phyloP scores from a whole-genome alignment of 2,329 filamentous ascomycete species.

The Neofusicoccum ribis region DNA sequence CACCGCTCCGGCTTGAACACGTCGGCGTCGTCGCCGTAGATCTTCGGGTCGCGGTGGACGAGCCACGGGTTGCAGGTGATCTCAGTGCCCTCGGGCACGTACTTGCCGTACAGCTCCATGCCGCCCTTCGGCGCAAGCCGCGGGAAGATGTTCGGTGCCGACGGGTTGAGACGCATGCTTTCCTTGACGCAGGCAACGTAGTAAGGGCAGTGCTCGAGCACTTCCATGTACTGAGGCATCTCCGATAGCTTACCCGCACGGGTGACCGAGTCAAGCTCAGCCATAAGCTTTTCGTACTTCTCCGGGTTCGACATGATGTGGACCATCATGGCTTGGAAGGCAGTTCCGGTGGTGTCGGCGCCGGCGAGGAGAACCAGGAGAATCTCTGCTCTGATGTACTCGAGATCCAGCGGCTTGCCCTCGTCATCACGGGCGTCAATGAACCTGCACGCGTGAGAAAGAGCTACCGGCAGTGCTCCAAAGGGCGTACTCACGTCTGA shows the following conservation, averaged over 20 bases:
- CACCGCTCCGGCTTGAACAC: slow-evolving; percentile 33
- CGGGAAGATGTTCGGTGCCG: slow-evolving; percentile 54
- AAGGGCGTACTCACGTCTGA: slow-evolving; percentile 41
- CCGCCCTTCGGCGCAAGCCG: slow-evolving; percentile 41
- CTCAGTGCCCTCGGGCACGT: slow-evolving; percentile 30
- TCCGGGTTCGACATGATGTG: slow-evolving; percentile 42
- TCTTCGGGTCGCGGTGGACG: slow-evolving; percentile 30
- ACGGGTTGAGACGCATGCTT: slow-evolving; percentile 52
- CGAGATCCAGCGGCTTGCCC: slow-evolving; percentile 48
- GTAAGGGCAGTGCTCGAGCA: slow-evolving; percentile 42
- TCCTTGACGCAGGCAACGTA: slow-evolving; percentile 54
- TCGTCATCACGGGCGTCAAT: slow-evolving; percentile 39
- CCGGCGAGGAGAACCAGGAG: slow-evolving; percentile 54
- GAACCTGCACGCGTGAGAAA: slow-evolving; percentile 25
- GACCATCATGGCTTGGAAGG: slow-evolving; percentile 50
- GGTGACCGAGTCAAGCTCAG: slow-evolving; percentile 46
- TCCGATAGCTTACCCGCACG: slow-evolving; percentile 30
- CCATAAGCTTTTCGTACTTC: slow-evolving; percentile 50
- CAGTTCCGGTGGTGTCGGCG: slow-evolving; percentile 55
- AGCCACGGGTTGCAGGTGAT: slow-evolving; percentile 34
- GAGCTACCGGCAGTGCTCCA: neutral
- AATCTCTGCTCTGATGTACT: slow-evolving; percentile 56
- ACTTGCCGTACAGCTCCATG: slow-evolving; percentile 38
- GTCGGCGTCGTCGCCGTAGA: slow-evolving; percentile 32
- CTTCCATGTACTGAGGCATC: slow-evolving; percentile 31